A percentile compares a stretch with the other conserved stretches of the same genome.
These are phyloP conservation scores for Taphrina sp. DNA, from an alignment of 1,139 yeast genomes.

Conservation along the genomic window DNA sequence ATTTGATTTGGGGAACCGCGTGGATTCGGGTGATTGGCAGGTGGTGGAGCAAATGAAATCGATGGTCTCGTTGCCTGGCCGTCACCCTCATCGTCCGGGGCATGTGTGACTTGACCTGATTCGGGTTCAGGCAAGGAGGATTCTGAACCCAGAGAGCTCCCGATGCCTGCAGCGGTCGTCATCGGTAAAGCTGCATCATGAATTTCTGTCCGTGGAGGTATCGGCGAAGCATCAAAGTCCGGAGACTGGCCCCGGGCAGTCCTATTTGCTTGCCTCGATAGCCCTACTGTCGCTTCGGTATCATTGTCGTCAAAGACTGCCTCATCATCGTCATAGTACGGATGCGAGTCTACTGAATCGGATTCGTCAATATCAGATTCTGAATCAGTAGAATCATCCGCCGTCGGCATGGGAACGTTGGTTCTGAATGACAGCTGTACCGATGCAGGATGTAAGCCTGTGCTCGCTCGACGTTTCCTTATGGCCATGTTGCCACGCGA, in stretches of 20 bases:
- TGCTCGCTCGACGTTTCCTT: constrained; percentile 10
- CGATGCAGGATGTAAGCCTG: constrained; percentile 7
- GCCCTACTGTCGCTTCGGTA: constrained; percentile 6
- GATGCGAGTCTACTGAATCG: constrained; percentile 16
- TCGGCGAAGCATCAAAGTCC: constrained; percentile 13
- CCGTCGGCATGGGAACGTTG: constrained; percentile 25
- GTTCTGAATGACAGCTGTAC: constrained; percentile 24
- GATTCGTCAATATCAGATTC: constrained; percentile 10
- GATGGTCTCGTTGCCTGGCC: background rate
- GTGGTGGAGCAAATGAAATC: constrained; percentile 17
- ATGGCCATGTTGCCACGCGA: background rate
- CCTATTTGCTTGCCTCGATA: background rate
- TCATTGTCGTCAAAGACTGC: constrained; percentile 17
- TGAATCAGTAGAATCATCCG: constrained; percentile 17
- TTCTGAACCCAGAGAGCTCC: no score
- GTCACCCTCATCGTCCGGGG: background rate
- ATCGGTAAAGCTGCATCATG: background rate
- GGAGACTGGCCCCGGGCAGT: background rate
- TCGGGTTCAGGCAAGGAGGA: no score
- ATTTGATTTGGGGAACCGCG: background rate
- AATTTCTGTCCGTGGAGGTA: background rate
- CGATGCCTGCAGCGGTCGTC: background rate
- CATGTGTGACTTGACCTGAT: background rate
- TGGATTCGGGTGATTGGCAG: constrained; percentile 8
- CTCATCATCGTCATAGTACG: constrained; percentile 8